Percentiles rank a stretch among this genome's conserved stretches.
Evolutionary conservation across 2,329 filamentous ascomycete genomes (phyloP).

Genomic region (Fusarium luffae): DNA sequence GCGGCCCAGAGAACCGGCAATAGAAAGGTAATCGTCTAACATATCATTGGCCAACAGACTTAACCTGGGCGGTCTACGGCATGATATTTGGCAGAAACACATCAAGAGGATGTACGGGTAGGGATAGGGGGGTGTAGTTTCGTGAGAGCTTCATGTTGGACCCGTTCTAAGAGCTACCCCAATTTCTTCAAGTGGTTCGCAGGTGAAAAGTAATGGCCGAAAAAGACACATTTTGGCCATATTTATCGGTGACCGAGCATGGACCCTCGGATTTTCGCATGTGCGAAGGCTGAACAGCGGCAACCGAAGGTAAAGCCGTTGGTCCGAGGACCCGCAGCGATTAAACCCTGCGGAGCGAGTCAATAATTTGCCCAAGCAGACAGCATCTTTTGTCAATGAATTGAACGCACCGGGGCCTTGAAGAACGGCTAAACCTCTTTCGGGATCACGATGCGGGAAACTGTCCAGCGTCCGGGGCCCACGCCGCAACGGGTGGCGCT

Average conservation of each 20-base stretch:
- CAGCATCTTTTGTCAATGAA: constrained; percentile 37
- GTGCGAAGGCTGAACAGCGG: constrained; percentile 38
- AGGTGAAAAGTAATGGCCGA: constrained; percentile 24
- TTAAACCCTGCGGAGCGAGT: constrained; percentile 17
- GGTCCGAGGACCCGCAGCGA: constrained; percentile 37
- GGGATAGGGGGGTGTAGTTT: constrained; percentile 26
- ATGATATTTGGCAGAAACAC: constrained; percentile 38
- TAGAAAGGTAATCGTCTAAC: constrained; percentile 31
- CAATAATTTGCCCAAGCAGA: constrained; percentile 34
- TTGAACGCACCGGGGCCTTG: constrained; percentile 32
- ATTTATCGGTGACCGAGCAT: constrained; percentile 45
- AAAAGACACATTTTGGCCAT: not conserved
- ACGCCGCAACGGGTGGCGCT: constrained; percentile 36
- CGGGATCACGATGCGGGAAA: constrained; percentile 41
- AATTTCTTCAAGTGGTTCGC: constrained; percentile 28
- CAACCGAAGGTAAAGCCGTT: constrained; percentile 47
- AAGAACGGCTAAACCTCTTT: constrained; percentile 37
- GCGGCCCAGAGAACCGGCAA: constrained; percentile 17
- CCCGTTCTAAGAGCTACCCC: constrained; percentile 33
- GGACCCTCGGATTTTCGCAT: constrained; percentile 39
- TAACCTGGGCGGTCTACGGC: constrained; percentile 39
- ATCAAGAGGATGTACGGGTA: constrained; percentile 21
- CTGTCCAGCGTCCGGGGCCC: constrained; percentile 42
- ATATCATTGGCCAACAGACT: constrained; percentile 33
- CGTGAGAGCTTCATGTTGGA: constrained; percentile 31